Percentiles rank a stretch among this genome's conserved stretches.
These are phyloP conservation scores for Gossypium thurberi DNA, from an alignment of 345 rosid genomes.

Conservation along the genomic window DNA sequence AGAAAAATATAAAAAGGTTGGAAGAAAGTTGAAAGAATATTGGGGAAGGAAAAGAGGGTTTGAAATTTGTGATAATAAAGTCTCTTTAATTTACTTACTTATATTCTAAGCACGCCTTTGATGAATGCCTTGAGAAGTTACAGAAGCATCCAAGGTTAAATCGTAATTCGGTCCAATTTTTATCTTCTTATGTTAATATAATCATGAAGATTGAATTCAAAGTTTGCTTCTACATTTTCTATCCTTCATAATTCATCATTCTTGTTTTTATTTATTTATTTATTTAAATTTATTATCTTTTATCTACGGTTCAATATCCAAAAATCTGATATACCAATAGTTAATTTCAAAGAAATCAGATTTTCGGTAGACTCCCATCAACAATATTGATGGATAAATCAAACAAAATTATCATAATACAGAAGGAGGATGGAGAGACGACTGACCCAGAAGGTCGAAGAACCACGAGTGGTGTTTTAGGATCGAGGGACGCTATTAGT, in stretches of 20 bases:
- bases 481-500: rapidly evolving
- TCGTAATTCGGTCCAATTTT: background rate
- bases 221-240: too few species aligned
- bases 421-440: too few species aligned
- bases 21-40: conserved; percentile 15
- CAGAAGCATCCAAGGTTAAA: conserved; percentile 37
- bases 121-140: conserved; percentile 6
- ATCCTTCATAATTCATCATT: background rate
- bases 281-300: too few species aligned
- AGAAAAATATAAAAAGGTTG: background rate
- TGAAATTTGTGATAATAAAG: conserved; percentile 45
- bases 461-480: too few species aligned
- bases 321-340: too few species aligned
- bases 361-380: too few species aligned
- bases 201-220: background rate
- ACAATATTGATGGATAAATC: too few species aligned
- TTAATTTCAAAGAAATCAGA: too few species aligned
- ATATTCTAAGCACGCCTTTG: conserved; percentile 22
- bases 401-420: too few species aligned
- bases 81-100: conserved; percentile 20
- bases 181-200: background rate
- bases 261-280: too few species aligned
- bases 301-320: too few species aligned
- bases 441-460: too few species aligned
- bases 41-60: conserved; percentile 26